Percentiles rank a stretch among this genome's conserved stretches.
These are phyloP conservation scores for Lagenaria siceraria DNA, from an alignment of 306 rosid genomes.

Conservation along the genomic window DNA sequence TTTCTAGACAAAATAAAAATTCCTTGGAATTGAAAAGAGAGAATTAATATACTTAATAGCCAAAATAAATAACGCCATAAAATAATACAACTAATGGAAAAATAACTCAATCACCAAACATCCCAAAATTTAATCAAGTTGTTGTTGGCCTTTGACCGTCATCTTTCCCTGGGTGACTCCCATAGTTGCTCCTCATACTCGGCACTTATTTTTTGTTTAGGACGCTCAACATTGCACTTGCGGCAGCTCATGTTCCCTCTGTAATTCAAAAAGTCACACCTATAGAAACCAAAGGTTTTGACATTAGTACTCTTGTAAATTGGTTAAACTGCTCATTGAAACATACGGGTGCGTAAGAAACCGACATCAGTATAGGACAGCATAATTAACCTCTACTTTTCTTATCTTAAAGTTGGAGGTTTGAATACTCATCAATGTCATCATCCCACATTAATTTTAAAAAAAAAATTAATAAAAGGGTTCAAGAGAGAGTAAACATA, in stretches of 20 bases:
- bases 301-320: neutral
- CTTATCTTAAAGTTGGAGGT: neutral
- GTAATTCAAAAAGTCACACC: slow-evolving; percentile 64
- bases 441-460: too few relatives aligned
- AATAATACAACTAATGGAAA: neutral
- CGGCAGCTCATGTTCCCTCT: slow-evolving; percentile 20
- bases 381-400: neutral
- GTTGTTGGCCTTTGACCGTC: neutral
- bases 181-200: neutral
- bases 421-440: neutral
- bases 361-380: too few relatives aligned
- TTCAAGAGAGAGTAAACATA: slow-evolving; percentile 17
- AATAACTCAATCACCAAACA: neutral
- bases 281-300: neutral
- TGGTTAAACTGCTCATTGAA: too few relatives aligned
- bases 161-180: neutral
- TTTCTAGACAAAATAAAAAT: too few relatives aligned
- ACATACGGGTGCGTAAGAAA: neutral
- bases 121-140: neutral
- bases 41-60: neutral
- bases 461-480: too few relatives aligned
- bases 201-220: neutral
- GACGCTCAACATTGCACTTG: neutral
- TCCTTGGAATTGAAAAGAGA: too few relatives aligned
- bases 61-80: neutral